Evolutionary conservation across 139 green algal species (phyloP), one percentile per base, ranked within the genome.

Genomic region (Chlorella sp.): DNA sequence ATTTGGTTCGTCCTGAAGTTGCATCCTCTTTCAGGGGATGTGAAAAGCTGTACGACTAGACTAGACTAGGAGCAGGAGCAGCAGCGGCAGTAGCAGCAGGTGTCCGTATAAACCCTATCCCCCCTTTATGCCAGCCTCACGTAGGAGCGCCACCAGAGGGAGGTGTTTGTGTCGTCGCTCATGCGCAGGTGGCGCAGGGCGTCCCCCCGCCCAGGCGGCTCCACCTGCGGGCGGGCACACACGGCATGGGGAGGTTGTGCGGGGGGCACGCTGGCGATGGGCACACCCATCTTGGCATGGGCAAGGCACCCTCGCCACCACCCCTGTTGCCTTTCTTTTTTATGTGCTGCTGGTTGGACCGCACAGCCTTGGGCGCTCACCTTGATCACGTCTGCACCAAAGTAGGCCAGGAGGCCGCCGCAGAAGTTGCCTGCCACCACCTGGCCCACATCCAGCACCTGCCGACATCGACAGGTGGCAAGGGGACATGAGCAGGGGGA

Each of bases 381-480:
- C 91, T 97, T 97, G 89, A 97, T 96, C 4, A 97, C 96, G 40
- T 96, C 94, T 0, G 96, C 96, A 0, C 96, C 95, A 90, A 97
- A 97, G 90, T 97, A 97, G 24, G 92, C 92, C 32, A 93, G 88
- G 30, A 95, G 21, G 40, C 86, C 95, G 19, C 95, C 92, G 48
- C 88, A 93, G 68, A 96, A 96, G 88, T 97, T 97, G 68, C 96
- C 96, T 3, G 96, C 96, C 16, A 97, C 94, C 3, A 97, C 96
- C 81, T 97, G 95, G 0, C 95, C 95, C 21, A 97, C 82, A 37
- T 97, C 95, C 28, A 97, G 88, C 3, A 96, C 94, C 92, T 95
- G 88, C 53, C 0, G 34, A 57, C 48, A 5, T 57, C 48, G 9
- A 57, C 48, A 57, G 48, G 48, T n/a, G n/a, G n/a, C n/a, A n/a